A percentile compares a stretch with the other conserved stretches of the same genome.
These are phyloP conservation scores for Datisca glomerata DNA, from an alignment of 306 rosid species.

Conservation along the genomic window DNA sequence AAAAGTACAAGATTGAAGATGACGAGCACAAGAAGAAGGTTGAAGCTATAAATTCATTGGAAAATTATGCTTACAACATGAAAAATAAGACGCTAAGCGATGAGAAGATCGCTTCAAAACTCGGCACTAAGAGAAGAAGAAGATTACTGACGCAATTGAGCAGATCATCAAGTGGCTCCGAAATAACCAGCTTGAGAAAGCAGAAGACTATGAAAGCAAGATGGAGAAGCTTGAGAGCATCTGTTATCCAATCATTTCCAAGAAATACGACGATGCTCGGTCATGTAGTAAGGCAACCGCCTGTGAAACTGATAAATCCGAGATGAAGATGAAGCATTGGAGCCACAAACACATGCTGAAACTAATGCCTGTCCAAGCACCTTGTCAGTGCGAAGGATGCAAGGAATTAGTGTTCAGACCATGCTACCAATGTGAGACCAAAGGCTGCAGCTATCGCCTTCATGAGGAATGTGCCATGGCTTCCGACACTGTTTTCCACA, in stretches of 20 bases:
- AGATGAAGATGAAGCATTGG: slow-evolving; percentile 8
- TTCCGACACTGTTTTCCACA: slow-evolving; percentile 8
- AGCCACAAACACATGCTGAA: slow-evolving; percentile 20
- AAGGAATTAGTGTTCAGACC: slow-evolving; percentile 24
- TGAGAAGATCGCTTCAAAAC: slow-evolving; percentile 6
- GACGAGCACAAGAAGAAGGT: slow-evolving; percentile 12
- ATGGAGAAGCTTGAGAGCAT: slow-evolving; percentile 12
- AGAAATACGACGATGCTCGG: slow-evolving; percentile 9
- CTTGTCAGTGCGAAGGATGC: slow-evolving; percentile 34
- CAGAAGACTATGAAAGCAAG: slow-evolving; percentile 6
- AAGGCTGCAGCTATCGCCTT: slow-evolving; percentile 18
- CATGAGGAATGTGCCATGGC: slow-evolving; percentile 26
- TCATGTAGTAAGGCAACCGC: too few relatives aligned
- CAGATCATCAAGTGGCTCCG: slow-evolving; percentile 15
- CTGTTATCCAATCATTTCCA: slow-evolving; percentile 13
- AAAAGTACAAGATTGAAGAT: slow-evolving; percentile 13
- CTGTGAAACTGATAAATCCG: too few relatives aligned
- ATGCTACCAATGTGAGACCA: slow-evolving; percentile 16
- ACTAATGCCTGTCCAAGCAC: slow-evolving; percentile 11
- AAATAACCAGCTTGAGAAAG: slow-evolving; percentile 1
- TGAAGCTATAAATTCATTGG: slow-evolving; percentile 7
- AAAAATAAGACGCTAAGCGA: slow-evolving; percentile 8
- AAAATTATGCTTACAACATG: slow-evolving; percentile 7
- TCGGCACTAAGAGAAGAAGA: slow-evolving; percentile 1
- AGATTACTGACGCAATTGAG: slow-evolving; percentile 11